phyloP scores from a whole-genome alignment of 495 filamentous ascomycete genomes.

The Neurospora sp. region DNA sequence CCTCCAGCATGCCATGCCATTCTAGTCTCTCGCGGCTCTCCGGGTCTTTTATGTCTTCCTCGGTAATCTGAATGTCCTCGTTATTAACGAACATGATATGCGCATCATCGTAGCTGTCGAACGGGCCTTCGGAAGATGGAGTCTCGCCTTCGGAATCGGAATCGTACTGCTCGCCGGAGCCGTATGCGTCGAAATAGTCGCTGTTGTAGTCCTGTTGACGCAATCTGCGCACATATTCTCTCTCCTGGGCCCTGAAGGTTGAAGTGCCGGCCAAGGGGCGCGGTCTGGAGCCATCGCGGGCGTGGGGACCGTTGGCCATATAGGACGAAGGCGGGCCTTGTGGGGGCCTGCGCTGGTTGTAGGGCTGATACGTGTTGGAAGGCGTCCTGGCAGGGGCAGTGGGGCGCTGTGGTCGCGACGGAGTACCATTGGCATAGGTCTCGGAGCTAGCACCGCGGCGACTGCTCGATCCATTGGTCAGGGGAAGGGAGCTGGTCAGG shows the following conservation, averaged over 20 bases:
- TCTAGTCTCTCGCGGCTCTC: constrained; percentile 85
- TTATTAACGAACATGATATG: constrained; percentile 77
- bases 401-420: constrained; percentile 23
- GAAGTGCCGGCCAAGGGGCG: constrained; percentile 55
- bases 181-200: constrained; percentile 69
- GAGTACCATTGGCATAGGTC: constrained; percentile 16
- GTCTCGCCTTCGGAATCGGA: constrained; percentile 81
- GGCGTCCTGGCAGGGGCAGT: constrained; percentile 31
- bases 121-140: constrained; percentile 71
- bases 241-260: constrained; percentile 45
- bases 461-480: constrained; percentile 20
- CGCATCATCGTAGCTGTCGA: constrained; percentile 83
- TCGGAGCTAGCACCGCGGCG: constrained; percentile 16
- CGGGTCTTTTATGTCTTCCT: constrained; percentile 80
- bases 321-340: constrained; percentile 20
- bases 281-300: constrained; percentile 74
- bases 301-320: constrained; percentile 52
- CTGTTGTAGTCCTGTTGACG: constrained; percentile 50
- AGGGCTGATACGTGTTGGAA: constrained; percentile 41
- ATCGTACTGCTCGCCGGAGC: constrained; percentile 56
- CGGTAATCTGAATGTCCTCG: constrained; percentile 75
- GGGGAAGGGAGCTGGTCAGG: constrained; percentile 18
- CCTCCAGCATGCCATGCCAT: constrained; percentile 96
- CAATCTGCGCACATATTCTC: constrained; percentile 38
- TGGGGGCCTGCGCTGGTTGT: constrained; percentile 25